Evolutionary conservation across 2,329 filamentous ascomycete genomes (phyloP), one percentile per base, ranked within the genome.

Genomic region (Hansfordia pulvinata): DNA sequence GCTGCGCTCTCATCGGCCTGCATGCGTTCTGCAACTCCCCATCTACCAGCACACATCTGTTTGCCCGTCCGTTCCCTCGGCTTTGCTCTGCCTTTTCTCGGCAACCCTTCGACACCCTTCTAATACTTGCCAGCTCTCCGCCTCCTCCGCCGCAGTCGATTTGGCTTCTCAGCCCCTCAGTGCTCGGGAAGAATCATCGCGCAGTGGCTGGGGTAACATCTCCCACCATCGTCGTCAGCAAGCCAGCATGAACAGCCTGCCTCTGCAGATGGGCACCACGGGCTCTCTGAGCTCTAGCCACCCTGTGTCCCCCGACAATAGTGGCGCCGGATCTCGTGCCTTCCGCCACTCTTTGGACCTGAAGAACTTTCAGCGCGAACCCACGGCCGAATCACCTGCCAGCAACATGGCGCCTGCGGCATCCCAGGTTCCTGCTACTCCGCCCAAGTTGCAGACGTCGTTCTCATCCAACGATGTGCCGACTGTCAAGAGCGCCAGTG

Each of bases 391-490:
- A 25, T 38, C 44, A 8, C 34, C 51, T 15, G 43, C 44, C 20
- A 40, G 41, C 20, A 45, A 55, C 25, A 56, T 63, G 34, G 52
- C 63, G 16, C 56, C 69, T 3, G 52, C 66, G 10, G 49, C 54
- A 15, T 67, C 47, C 30, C 60, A 66, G 32, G 52, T 53, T 32
- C 66, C 78, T 49, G 62, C 69, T 15, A 69, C 70, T 28, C 70
- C 79, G 19, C 73, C 77, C 17, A 84, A 82, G 58, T 54, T 93
- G 31, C 81, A 86, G 53, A 76, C 80, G 23, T 94, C 88, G 0
- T 94, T 82, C 57, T 94, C 90, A 8, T 75, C 83, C 28, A 90
- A 80, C 50, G 86, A 96, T 44, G 65, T 94, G 12, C 81, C 85
- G 4, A 92, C 85, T 6, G 62, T 85, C 44, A 93, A 90, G 66